These are phyloP conservation scores for Cymodocea nodosa DNA, from an alignment of 116 monocot species.

Conservation along the genomic window DNA sequence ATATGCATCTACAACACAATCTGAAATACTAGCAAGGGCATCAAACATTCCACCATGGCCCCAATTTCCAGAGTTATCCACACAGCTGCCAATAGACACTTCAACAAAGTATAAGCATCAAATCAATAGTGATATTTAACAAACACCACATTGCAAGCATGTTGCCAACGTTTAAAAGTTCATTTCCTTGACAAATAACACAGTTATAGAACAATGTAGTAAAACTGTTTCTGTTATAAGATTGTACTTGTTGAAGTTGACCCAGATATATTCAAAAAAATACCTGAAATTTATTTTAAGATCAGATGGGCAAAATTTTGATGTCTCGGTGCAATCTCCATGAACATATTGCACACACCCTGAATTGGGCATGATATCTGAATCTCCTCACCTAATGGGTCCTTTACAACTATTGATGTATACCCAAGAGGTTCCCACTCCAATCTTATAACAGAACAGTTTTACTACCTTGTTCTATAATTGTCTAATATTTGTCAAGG, in stretches of 20 bases:
- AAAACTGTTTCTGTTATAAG: too few relatives aligned
- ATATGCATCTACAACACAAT: constrained; percentile 53
- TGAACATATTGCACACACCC: constrained; percentile 79
- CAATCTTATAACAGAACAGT: constrained; percentile 11
- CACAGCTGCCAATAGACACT: constrained; percentile 39
- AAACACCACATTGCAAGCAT: background rate
- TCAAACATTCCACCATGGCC: constrained; percentile 87
- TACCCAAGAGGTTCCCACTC: constrained; percentile 88
- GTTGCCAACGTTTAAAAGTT: too few relatives aligned
- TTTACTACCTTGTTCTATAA: too few relatives aligned
- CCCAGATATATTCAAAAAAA: background rate
- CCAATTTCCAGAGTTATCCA: constrained; percentile 88
- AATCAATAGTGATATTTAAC: background rate
- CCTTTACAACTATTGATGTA: constrained; percentile 48
- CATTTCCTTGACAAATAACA: too few relatives aligned
- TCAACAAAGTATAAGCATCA: background rate
- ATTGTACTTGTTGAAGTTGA: too few relatives aligned
- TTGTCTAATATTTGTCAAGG: too few relatives aligned
- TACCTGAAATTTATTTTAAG: constrained; percentile 85
- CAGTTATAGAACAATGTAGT: too few relatives aligned
- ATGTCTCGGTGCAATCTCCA: constrained; percentile 87
- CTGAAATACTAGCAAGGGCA: constrained; percentile 61
- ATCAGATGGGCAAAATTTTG: constrained; percentile 34
- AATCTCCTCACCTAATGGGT: constrained; percentile 25
- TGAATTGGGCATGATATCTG: constrained; percentile 35